Percentiles rank a stretch among this genome's conserved stretches.
Evolutionary conservation across 257 asterid species (phyloP).

Genomic region (Lantana camara): DNA sequence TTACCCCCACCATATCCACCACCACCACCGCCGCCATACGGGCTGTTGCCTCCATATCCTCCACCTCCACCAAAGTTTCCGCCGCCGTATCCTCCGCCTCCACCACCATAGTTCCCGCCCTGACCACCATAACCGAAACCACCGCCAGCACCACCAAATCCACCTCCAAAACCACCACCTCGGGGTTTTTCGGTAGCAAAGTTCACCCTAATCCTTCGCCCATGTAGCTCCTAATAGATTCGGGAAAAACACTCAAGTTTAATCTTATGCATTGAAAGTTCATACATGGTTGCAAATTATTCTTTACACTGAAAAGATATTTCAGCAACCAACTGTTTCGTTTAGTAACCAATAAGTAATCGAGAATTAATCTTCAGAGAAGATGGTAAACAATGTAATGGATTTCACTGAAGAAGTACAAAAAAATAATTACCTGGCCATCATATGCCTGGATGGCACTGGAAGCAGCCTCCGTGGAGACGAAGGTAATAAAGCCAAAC

Average conservation of each 20-base stretch:
- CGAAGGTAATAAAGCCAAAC: conserved; percentile 79
- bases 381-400: background rate
- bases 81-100: conserved; percentile 31
- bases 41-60: conserved; percentile 10
- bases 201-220: conserved; percentile 58
- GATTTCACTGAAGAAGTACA: background rate
- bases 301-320: background rate
- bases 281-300: background rate
- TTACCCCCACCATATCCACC: conserved; percentile 17
- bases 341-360: background rate
- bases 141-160: conserved; percentile 39
- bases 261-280: background rate
- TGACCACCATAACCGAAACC: conserved; percentile 29
- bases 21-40: conserved; percentile 27
- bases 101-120: conserved; percentile 31
- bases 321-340: background rate
- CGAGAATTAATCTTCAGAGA: no score
- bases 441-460: conserved; percentile 81
- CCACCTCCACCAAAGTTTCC: conserved; percentile 12
- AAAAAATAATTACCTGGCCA: conserved; percentile 64
- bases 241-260: background rate
- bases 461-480: conserved; percentile 71
- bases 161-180: conserved; percentile 51
- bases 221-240: conserved; percentile 52
- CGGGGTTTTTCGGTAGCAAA: conserved; percentile 56